These are phyloP conservation scores for Colletotrichum somersetense DNA, from an alignment of 2,329 filamentous ascomycete species.

Conservation along the genomic window DNA sequence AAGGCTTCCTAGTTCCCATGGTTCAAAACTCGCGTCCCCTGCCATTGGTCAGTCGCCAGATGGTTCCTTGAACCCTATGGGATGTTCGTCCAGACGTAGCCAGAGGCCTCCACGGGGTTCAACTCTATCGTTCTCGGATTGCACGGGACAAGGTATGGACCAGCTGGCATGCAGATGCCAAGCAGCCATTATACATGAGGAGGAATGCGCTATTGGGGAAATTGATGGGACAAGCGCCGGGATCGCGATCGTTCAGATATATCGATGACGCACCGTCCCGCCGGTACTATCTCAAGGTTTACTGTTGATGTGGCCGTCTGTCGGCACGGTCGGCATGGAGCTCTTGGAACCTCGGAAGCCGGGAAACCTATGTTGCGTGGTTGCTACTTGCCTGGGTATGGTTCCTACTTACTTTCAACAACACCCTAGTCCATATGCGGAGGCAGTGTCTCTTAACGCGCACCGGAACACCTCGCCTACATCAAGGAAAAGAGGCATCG, in stretches of 20 bases:
- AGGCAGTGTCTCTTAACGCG: conserved; percentile 3
- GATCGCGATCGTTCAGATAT: conserved; percentile 26
- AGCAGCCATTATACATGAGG: background rate
- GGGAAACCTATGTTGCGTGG: conserved; percentile 21
- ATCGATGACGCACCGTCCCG: conserved; percentile 38
- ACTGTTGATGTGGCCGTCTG: background rate
- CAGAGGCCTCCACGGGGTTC: conserved; percentile 27
- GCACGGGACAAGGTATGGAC: background rate
- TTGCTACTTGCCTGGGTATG: conserved; percentile 25
- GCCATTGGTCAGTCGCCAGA: background rate
- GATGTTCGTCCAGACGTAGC: conserved; percentile 6
- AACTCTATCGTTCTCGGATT: conserved; percentile 2
- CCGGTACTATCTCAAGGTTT: conserved; percentile 17
- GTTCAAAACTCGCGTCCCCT: background rate
- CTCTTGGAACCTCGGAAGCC: conserved; percentile 26
- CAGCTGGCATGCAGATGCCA: conserved; percentile 18
- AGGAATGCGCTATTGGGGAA: conserved; percentile 22
- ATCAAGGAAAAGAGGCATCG: background rate
- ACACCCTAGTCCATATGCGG: conserved; percentile 23
- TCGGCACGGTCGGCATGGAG: conserved; percentile 32
- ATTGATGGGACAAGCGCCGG: conserved; percentile 24
- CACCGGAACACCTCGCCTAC: background rate
- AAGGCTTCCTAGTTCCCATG: background rate
- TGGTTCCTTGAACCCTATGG: background rate
- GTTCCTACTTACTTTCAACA: background rate